Conservation (phyloP, 768 basidiomycete species). For the Phlebiopsis flavidoalba region DNA sequence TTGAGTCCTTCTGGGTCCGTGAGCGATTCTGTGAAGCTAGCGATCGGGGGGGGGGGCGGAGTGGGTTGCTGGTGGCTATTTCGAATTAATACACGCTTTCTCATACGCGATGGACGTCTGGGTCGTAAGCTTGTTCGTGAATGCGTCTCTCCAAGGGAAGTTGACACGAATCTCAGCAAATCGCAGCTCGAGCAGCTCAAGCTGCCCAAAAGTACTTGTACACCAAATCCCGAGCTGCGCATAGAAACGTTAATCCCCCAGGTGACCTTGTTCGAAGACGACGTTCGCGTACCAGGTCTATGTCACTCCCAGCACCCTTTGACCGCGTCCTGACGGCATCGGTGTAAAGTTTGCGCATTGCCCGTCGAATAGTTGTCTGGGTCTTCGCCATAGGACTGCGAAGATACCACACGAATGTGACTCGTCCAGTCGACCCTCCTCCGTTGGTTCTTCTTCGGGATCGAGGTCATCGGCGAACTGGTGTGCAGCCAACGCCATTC, state of each 20-base stretch:
- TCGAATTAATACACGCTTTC: constrained; percentile 95
- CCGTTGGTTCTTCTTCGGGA: constrained; percentile 92
- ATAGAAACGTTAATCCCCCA: neutral
- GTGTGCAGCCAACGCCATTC: constrained; percentile 21
- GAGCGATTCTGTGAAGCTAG: constrained; percentile 76
- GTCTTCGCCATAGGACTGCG: constrained; percentile 89
- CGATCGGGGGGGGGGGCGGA: constrained; percentile 69
- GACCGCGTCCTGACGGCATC: constrained; percentile 94
- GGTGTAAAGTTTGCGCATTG: constrained; percentile 68
- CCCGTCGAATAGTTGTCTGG: constrained; percentile 87
- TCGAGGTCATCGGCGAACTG: constrained; percentile 87
- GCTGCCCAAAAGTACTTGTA: constrained; percentile 99
- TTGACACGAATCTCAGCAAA: constrained; percentile 96
- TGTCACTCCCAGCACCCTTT: constrained; percentile 91
- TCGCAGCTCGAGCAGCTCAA: constrained; percentile 93
- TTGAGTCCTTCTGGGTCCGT: constrained; percentile 80
- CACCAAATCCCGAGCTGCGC: constrained; percentile 81
- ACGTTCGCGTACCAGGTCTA: constrained; percentile 63
- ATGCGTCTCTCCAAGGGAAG: constrained; percentile 97
- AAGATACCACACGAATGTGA: constrained; percentile 77
- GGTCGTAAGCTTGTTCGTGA: constrained; percentile 88
- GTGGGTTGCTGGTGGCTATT: constrained; percentile 89
- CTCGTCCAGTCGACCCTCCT: constrained; percentile 96
- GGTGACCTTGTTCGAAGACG: neutral
- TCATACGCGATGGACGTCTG: constrained; percentile 98